Evolutionary conservation across 768 basidiomycete genomes (phyloP).

Genomic region (Arthromyces matolae): DNA sequence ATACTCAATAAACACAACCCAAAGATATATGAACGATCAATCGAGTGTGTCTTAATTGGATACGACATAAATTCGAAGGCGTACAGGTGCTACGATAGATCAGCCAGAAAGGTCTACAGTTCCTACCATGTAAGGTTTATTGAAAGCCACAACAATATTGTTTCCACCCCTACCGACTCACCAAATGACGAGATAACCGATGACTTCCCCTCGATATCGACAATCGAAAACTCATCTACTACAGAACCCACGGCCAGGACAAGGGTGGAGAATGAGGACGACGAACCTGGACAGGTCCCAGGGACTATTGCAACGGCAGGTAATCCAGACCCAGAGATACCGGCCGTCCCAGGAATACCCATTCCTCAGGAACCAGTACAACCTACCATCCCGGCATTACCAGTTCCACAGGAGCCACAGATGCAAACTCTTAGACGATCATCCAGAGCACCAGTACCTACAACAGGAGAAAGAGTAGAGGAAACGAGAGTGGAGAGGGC

Average conservation of each 20-base stretch:
- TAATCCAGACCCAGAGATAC: too few species aligned
- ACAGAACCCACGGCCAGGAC: neutral
- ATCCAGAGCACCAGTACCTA: neutral
- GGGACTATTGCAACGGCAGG: too few species aligned
- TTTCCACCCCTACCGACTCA: too few species aligned
- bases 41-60: conserved; percentile 36
- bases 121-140: conserved; percentile 27
- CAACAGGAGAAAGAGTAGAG: neutral
- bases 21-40: conserved; percentile 18
- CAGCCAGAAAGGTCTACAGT: conserved; percentile 13
- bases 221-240: neutral
- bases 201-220: neutral
- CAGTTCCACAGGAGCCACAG: too few species aligned
- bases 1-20: conserved; percentile 29
- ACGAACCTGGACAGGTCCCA: neutral
- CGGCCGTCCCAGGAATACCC: too few species aligned
- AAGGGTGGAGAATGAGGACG: neutral
- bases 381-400: too few species aligned
- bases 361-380: too few species aligned
- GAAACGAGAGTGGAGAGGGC: neutral
- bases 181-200: too few species aligned
- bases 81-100: conserved; percentile 28
- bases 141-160: conserved; percentile 20
- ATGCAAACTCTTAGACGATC: neutral
- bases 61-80: conserved; percentile 31